phyloP scores from a whole-genome alignment of 2,329 filamentous ascomycete genomes.

The Rutstroemia sp. region DNA sequence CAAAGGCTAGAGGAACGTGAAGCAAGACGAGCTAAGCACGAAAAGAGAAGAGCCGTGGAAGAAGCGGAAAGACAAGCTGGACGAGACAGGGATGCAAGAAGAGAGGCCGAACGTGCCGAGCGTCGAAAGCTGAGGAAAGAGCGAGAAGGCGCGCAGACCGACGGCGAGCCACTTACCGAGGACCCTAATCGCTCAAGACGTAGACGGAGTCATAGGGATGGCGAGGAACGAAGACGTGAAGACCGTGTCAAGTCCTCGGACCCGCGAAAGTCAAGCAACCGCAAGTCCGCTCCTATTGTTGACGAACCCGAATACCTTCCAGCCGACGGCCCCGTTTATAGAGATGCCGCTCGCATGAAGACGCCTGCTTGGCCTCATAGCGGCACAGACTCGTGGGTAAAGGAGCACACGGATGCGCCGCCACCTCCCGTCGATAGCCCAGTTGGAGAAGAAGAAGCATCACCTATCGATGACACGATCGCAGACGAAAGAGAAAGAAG shows the following conservation, averaged over 20 bases:
- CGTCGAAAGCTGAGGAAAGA: slow-evolving; percentile 40
- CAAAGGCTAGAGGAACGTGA: slow-evolving; percentile 51
- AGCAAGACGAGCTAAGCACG: slow-evolving; percentile 45
- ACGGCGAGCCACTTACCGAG: slow-evolving; percentile 39
- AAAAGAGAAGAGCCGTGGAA: slow-evolving; percentile 39
- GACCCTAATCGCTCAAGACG: slow-evolving; percentile 37
- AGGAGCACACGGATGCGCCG: slow-evolving; percentile 55
- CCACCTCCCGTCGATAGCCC: slow-evolving; percentile 41
- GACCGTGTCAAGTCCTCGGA: slow-evolving; percentile 38
- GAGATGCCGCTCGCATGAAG: slow-evolving; percentile 22
- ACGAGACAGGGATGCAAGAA: slow-evolving; percentile 22
- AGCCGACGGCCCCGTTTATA: slow-evolving; percentile 24
- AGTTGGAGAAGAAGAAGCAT: slow-evolving; percentile 16
- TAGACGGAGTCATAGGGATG: slow-evolving; percentile 42
- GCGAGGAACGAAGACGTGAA: slow-evolving; percentile 47
- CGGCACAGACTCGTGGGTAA: slow-evolving; percentile 59
- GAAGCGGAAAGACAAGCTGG: slow-evolving; percentile 30
- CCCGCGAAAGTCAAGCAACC: slow-evolving; percentile 32
- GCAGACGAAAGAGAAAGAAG: slow-evolving; percentile 24
- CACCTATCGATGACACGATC: slow-evolving; percentile 17
- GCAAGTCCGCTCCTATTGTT: slow-evolving; percentile 36
- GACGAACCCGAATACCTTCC: slow-evolving; percentile 29
- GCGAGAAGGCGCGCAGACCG: slow-evolving; percentile 34
- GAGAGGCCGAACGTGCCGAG: slow-evolving; percentile 40
- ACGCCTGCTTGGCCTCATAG: slow-evolving; percentile 51